phyloP scores from a whole-genome alignment of 305 asterid species.

The Withania somnifera region DNA sequence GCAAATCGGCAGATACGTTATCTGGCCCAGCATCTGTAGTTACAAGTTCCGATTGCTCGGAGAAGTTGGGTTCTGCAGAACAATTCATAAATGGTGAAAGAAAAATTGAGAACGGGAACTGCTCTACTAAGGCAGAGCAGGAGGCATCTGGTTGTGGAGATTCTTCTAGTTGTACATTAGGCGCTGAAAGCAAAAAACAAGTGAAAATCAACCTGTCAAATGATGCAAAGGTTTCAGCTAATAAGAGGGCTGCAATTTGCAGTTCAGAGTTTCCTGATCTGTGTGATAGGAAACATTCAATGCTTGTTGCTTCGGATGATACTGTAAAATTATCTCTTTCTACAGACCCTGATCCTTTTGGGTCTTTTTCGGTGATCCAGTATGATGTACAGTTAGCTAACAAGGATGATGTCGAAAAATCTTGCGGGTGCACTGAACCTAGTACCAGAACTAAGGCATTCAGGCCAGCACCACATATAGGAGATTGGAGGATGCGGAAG shows the following conservation, averaged over 20 bases:
- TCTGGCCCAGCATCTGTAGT: constrained; percentile 57
- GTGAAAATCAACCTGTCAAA: constrained; percentile 29
- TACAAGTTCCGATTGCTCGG: constrained; percentile 66
- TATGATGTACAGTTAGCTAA: constrained; percentile 63
- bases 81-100: constrained; percentile 39
- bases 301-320: constrained; percentile 42
- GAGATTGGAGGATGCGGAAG: constrained; percentile 37
- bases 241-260: constrained; percentile 18
- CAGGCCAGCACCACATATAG: constrained; percentile 19
- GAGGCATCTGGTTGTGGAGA: constrained; percentile 39
- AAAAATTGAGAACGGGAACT: constrained; percentile 47
- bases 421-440: constrained; percentile 33
- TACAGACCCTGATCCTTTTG: constrained; percentile 35
- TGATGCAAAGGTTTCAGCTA: constrained; percentile 29
- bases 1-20: constrained; percentile 32
- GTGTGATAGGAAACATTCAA: constrained; percentile 32
- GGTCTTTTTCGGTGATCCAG: constrained; percentile 35
- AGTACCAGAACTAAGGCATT: constrained; percentile 34
- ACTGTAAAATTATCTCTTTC: constrained; percentile 46
- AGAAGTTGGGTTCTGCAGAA: constrained; percentile 43
- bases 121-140: constrained; percentile 31
- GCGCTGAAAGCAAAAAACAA: constrained; percentile 31
- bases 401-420: constrained; percentile 59
- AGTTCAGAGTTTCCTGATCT: constrained; percentile 7
- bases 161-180: constrained; percentile 35